Base-by-base conservation (phyloP, 192 early-diverging fungal species). In the Geranomyces variabilis region DNA sequence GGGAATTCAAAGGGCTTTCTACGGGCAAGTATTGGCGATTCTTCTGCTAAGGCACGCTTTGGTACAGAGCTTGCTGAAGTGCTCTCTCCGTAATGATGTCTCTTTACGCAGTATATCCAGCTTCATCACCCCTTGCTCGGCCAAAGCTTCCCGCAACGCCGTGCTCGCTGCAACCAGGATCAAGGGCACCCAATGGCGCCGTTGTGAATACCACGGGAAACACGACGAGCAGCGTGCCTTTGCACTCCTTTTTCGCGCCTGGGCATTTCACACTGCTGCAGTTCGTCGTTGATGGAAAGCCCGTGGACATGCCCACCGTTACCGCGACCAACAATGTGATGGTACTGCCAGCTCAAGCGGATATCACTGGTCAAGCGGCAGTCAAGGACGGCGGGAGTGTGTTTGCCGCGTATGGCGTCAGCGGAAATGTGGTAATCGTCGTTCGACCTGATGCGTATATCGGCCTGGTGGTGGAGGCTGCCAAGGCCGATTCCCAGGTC, bases 401-500 rank as follows among this genome's bases (percentile, higher is more conserved):
- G 24, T 57, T 57, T 24, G 24, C 10, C 14, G 12, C 24, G 14
- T 57, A 57, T 24, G 55, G 55, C 55, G 55, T 57, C 9, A 57
- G 24, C 10, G 55, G 55, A 9, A 22, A 57, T 12, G 55, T 22
- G 13, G 12, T 57, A 24, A 22, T 57, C 24, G 55, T 57, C 10
- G 55, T 57, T 9, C 10, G 55, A 24, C 55, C 55, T 12, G 55
- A 57, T 57, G 55, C 13, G 55, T 57, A 57, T 57, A 22, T 57
- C 24, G 55, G 55, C 9, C 24, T 12, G 10, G 55, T 57, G 12
- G 55, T 22, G 55, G 9, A 9, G 24, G 13, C 14, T 12, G 55
- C 24, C 13, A 57, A 21, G 10, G 55, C 14, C 9, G 55, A 24
- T 47, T 10, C 12, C 46, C 10, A 24, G 55, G 55, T 57, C 9